Evolutionary conservation across 768 basidiomycete species (phyloP).

Genomic region (Scleroderma bovista): DNA sequence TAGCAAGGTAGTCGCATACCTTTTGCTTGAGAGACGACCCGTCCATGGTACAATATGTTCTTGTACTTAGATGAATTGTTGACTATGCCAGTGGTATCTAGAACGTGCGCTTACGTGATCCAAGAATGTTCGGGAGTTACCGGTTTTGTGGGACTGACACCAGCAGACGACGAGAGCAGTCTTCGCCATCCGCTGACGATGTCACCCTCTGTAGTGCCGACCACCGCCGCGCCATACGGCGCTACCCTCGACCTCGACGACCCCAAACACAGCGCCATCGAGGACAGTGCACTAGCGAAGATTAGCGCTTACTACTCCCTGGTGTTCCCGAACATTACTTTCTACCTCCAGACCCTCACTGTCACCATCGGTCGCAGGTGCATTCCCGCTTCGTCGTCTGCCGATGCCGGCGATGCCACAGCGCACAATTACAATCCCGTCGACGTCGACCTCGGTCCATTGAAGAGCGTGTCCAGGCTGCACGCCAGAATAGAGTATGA

Average conservation of each 20-base stretch:
- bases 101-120: conserved; percentile 13
- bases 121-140: conserved; percentile 7
- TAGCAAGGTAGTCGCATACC: conserved; percentile 53
- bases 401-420: conserved; percentile 42
- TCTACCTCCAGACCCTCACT: conserved; percentile 93
- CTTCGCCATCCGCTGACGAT: conserved; percentile 11
- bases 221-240: conserved; percentile 4
- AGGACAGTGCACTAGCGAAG: conserved; percentile 43
- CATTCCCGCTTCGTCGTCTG: conserved; percentile 48
- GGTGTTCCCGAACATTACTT: conserved; percentile 90
- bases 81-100: no score
- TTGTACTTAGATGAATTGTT: no score
- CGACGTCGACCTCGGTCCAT: conserved; percentile 88
- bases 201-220: conserved; percentile 16
- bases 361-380: conserved; percentile 93
- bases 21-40: conserved; percentile 18
- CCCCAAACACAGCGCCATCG: conserved; percentile 1
- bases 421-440: conserved; percentile 38
- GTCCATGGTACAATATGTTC: no score
- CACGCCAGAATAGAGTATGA: conserved; percentile 96
- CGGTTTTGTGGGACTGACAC: conserved; percentile 2
- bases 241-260: not conserved
- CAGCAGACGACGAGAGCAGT: conserved; percentile 2
- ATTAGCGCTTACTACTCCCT: conserved; percentile 92
- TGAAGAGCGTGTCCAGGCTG: conserved; percentile 95